Evolutionary conservation across 148 eudicot species (phyloP), one percentile per base, ranked within the genome.

Genomic region (Rhododendron williamsianum): DNA sequence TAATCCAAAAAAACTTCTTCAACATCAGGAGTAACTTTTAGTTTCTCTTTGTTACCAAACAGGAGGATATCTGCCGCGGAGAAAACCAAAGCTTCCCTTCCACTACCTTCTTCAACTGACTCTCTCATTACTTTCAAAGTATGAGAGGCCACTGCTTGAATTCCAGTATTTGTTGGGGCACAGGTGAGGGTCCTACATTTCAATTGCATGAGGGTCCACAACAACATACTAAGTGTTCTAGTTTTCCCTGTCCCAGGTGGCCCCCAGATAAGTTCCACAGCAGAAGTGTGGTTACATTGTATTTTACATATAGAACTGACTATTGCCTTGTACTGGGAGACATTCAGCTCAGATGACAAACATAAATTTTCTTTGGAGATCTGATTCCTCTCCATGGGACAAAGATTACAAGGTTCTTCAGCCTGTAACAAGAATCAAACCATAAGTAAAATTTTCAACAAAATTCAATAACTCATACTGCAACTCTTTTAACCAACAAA

Each of bases 211-310:
- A 93, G 91, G 21, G 12, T 35, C 80, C 35, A 88, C 3, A 93
- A 83, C 76, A 93, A 54, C 74, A 90, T 81, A 58, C 91, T 84
- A 16, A 93, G 74, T 1, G 90, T 93, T 86, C 85, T 89, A 10
- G 94, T 92, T 43, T 84, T 74, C 49, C 86, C 86, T 0, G 94
- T 92, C 84, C 94, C 94, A 5, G 94, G 92, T 8, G 94, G 91
- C 8, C 94, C 94, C 94, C 94, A 92, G 21, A 92, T 91, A 83
- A 89, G 92, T 81, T 90, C 90, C 41, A 87, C 89, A 78, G 13
- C 81, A 60, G 91, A 86, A 67, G 41, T 84, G 69, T 88, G 90
- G 38, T 83, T 4, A 11, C 91, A 88, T 9, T 79, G 76, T 16
- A 76, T 41, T 86, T 87, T 87, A 76, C 21, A 23, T 9, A 92